Percentiles rank a stretch among this genome's conserved stretches.
Evolutionary conservation across 176 grass and related monocot genomes (phyloP).

Genomic region (Cenchrus americanus): DNA sequence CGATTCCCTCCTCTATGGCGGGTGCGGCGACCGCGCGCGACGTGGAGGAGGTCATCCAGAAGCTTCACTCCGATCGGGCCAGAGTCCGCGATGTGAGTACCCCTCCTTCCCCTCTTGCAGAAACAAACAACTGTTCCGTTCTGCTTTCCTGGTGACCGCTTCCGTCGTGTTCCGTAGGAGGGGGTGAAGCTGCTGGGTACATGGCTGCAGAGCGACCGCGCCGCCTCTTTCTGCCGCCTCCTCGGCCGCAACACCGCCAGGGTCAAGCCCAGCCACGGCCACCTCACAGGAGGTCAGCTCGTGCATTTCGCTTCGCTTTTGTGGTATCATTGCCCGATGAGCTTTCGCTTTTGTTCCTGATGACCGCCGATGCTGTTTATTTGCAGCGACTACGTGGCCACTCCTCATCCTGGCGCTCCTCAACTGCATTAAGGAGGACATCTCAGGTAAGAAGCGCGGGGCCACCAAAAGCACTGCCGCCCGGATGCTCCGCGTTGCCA

Average conservation of each 20-base stretch:
- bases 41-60: slow-evolving; percentile 67
- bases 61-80: slow-evolving; percentile 81
- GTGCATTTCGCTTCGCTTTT: not conserved
- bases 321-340: not conserved
- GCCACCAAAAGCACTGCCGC: slow-evolving; percentile 55
- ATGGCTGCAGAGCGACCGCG: slow-evolving; percentile 72
- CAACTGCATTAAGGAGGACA: slow-evolving; percentile 59
- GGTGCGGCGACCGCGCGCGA: slow-evolving; percentile 65
- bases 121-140: not conserved
- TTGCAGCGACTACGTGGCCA: slow-evolving; percentile 77
- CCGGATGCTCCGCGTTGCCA: slow-evolving; percentile 62
- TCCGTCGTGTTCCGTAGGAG: slow-evolving; percentile 47
- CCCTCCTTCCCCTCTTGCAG: not conserved
- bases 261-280: slow-evolving; percentile 50
- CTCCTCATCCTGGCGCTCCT: slow-evolving; percentile 55
- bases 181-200: slow-evolving; percentile 74
- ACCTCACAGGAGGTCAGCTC: slow-evolving; percentile 53
- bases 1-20: not conserved
- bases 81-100: slow-evolving; percentile 66
- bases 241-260: slow-evolving; percentile 63
- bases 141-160: not conserved
- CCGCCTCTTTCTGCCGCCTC: slow-evolving; percentile 60
- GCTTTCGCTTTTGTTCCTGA: slow-evolving; percentile 14
- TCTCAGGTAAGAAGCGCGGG: slow-evolving; percentile 66
- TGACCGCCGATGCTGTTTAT: slow-evolving; percentile 29